Base-by-base conservation (phyloP, 1,139 yeast species). In the Suhomyces yuchorum region DNA sequence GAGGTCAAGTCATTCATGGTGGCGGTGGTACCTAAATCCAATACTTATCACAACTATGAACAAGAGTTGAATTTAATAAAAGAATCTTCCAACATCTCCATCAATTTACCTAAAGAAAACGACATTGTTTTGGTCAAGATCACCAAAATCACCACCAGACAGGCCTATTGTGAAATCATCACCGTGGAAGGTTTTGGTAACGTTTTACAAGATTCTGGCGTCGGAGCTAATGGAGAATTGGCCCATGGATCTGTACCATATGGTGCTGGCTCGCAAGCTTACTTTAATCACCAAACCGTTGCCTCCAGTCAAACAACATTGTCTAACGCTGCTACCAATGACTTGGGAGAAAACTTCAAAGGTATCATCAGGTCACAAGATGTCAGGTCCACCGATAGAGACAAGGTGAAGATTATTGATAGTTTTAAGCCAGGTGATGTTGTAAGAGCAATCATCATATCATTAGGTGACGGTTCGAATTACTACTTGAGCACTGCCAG, bases 401-500 rank as follows among this genome's bases (percentile, higher is more conserved):
- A 93, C 62, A 84, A 83, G 61, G 92, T 91, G 28, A 85, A 85
- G 61, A 78, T 93, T 36, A 78, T 82, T 47, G 90, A 88, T 33
- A 78, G 90, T 60, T 95, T 86, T 68, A 80, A 80, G 56, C 98
- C 99, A 0, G 98, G 98, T 8, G 99, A 95, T 66, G 82, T 93
- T 46, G 87, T 95, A 1, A 77, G 96, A 53, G 97, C 97, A 0
- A 75, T 77, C 55, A 81, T 87, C 14, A 76, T 93, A 34, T 89
- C 97, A 0, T 72, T 93, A 36, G 99, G 99, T 47, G 99, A 95
- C 66, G 98, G 98, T 7, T 78, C 85, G 12, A 88, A 90, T 61
- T 95, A 92, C 63, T 93, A 91, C 65, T 74, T 95, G 55, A 80
- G 91, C 6, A 95, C 99, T 0, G 96, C 97, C 3, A 76, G 85